Evolutionary conservation across 306 rosid genomes (phyloP).

Genomic region (Fragaria iinumae): DNA sequence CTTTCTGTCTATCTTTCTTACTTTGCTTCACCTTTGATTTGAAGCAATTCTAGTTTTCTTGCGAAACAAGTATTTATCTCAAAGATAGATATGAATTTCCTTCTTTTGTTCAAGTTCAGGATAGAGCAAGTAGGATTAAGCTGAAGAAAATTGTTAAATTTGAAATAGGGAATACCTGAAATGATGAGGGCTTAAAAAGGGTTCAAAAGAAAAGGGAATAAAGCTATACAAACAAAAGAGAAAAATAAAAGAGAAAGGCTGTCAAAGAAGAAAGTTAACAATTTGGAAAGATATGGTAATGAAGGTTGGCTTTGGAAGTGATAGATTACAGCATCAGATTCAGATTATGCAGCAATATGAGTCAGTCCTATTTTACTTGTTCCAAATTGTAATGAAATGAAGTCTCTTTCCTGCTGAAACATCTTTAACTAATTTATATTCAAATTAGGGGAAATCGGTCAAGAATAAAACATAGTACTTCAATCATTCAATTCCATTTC

Average conservation of each 20-base stretch:
- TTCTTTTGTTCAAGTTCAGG: not conserved
- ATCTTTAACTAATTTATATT: not conserved
- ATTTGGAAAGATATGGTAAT: not conserved
- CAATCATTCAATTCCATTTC: not conserved
- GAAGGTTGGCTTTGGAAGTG: not conserved
- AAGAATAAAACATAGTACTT: not conserved
- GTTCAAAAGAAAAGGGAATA: not conserved
- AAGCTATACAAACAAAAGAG: constrained; percentile 16
- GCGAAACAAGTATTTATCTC: constrained; percentile 35
- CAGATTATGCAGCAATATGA: not conserved
- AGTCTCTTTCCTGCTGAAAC: constrained; percentile 16
- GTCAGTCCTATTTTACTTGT: not conserved
- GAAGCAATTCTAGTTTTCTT: constrained; percentile 57
- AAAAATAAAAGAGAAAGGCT: constrained; percentile 3
- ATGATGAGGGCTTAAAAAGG: constrained; percentile 20
- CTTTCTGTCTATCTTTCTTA: not conserved
- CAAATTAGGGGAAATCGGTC: not conserved
- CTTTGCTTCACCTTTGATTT: constrained; percentile 42
- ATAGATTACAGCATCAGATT: not conserved
- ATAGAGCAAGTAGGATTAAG: not conserved
- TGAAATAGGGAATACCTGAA: constrained; percentile 11
- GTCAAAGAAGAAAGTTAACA: constrained; percentile 24
- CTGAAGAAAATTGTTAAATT: not conserved
- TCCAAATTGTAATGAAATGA: not conserved
- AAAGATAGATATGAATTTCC: constrained; percentile 14